Base-by-base conservation (phyloP, 75 land plant genomes). In the Pinus tabuliformis region DNA sequence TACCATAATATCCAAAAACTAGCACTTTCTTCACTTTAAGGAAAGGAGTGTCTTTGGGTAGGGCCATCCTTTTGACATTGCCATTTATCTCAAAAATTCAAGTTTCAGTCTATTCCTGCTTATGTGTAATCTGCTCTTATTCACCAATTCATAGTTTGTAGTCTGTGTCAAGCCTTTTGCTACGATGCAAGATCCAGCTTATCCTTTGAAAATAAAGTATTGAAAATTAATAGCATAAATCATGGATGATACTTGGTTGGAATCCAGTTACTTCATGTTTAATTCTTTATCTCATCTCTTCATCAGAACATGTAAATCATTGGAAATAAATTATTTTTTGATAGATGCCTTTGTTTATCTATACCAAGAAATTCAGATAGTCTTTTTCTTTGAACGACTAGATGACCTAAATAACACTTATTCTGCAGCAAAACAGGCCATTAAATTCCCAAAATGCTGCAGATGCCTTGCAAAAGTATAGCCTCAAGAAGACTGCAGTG, bases 391-490 rank as follows among this genome's bases (percentile, higher is more conserved):
- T 73, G 36, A 24, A 26, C 28, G 26, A 54, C 54, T 11, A 73
- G 42, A 73, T 56, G 74, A 24, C 74, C 28, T 21, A 73, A 39
- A 36, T 64, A 21, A 59, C 16, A 28, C 78, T 73, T 57, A 24
- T 62, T 79, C 57, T 66, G 62, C 82, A 96, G 99, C 95, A 96
- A 92, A 94, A 94, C 57, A 83, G 92, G 83, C 99, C 98, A 3
- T 63, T 92, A 54, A 97, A 97, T 78, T 90, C 93, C 30, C 99
- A 97, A 75, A 97, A 88, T 83, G 94, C 81, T 64, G 92, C 99
- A 63, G 99, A 97, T 84, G 82, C 96, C 1, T 73, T 97, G 74
- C 98, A 95, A 85, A 95, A 97, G 82, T 84, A 83, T 77, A 92
- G 89, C 70, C 95, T 97, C 70, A 97, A 95, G 70, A 97, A 97